These are phyloP conservation scores for Pneumocystis wakefieldiae DNA, from an alignment of 1,139 yeast genomes.

Conservation along the genomic window DNA sequence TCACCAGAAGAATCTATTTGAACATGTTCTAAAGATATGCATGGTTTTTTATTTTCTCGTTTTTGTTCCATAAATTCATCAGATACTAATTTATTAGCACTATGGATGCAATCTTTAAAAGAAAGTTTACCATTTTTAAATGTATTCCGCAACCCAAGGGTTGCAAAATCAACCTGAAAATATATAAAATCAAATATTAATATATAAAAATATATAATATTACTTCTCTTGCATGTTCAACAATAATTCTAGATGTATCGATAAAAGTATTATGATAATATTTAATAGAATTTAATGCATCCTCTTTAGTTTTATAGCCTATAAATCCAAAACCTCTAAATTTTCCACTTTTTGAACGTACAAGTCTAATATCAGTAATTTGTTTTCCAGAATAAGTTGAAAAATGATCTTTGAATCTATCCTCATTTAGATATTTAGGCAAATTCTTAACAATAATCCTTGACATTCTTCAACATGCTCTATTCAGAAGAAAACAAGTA, in stretches of 20 bases:
- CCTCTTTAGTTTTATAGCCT: conserved; percentile 58
- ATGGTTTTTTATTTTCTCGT: conserved; percentile 41
- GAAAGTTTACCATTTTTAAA: neutral
- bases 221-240: conserved; percentile 59
- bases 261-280: conserved; percentile 67
- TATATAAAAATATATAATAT: neutral
- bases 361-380: conserved; percentile 76
- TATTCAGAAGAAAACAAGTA: neutral
- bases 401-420: conserved; percentile 56
- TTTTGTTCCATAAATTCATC: neutral
- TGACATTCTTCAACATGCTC: conserved; percentile 22
- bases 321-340: conserved; percentile 87
- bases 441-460: conserved; percentile 90
- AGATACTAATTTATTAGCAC: neutral
- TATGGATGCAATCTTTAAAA: neutral
- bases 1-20: neutral
- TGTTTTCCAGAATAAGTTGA: conserved; percentile 31
- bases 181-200: neutral
- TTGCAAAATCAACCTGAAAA: conserved; percentile 2
- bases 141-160: neutral
- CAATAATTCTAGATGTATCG: conserved; percentile 68
- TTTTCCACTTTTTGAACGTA: conserved; percentile 61
- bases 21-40: conserved; percentile 25
- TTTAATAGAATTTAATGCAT: conserved; percentile 64
- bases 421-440: conserved; percentile 69